Conservation (phyloP, 768 basidiomycete species). For the Leucosporidium yakuticum region DNA sequence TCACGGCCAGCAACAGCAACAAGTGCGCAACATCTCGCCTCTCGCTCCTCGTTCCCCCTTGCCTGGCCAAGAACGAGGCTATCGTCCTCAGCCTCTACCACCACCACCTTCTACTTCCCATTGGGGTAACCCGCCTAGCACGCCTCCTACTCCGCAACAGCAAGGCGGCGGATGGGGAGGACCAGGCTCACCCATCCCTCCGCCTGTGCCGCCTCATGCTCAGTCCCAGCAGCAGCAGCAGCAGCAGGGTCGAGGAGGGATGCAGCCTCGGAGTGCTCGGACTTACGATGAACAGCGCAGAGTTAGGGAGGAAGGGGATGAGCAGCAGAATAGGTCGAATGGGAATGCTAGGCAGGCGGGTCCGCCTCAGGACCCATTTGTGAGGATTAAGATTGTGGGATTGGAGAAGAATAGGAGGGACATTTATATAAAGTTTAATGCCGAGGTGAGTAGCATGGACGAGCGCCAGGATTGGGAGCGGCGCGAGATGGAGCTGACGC, state of each 20-base stretch:
- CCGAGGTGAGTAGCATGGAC: slow-evolving; percentile 61
- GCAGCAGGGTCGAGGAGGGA: background rate
- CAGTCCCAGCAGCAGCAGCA: background rate
- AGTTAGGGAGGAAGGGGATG: background rate
- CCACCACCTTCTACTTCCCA: background rate
- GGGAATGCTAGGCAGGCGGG: background rate
- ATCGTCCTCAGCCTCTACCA: background rate
- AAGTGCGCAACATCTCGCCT: background rate
- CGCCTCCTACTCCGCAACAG: too few species aligned
- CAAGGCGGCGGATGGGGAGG: background rate
- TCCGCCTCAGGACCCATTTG: slow-evolving; percentile 57
- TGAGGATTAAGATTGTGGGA: slow-evolving; percentile 81
- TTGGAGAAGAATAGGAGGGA: slow-evolving; percentile 89
- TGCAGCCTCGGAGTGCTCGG: slow-evolving; percentile 7
- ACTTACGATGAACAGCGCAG: background rate
- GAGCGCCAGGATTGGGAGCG: too few species aligned
- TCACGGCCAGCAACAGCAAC: too few species aligned
- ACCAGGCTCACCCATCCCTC: background rate
- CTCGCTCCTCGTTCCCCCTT: slow-evolving; percentile 3
- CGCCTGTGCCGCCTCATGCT: background rate
- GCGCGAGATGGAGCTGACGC: too few species aligned
- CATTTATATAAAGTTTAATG: slow-evolving; percentile 87
- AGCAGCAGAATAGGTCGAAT: background rate
- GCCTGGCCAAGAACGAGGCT: background rate
- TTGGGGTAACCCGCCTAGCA: background rate